A percentile compares a stretch with the other conserved stretches of the same genome.
phyloP scores from a whole-genome alignment of 805 yeast species.

The Myxozyma neotropica region DNA sequence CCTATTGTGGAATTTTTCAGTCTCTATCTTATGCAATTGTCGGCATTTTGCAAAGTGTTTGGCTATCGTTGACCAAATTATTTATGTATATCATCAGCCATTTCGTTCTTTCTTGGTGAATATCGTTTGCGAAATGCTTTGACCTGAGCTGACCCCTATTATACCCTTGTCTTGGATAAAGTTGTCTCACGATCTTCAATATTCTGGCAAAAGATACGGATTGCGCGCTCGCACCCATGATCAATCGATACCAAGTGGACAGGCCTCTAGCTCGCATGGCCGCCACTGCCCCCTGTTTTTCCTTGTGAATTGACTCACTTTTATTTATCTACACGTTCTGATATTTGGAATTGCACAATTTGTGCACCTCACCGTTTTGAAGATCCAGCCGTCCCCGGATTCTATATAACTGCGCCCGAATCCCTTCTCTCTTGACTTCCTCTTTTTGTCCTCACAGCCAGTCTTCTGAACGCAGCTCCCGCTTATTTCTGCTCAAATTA shows the following conservation, averaged over 20 bases:
- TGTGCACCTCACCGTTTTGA: background rate
- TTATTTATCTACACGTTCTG: background rate
- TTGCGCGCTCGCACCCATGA: background rate
- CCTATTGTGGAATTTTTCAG: too few species aligned
- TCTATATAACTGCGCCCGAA: background rate
- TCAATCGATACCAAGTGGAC: background rate
- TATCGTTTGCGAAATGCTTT: background rate
- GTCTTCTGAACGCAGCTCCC: background rate
- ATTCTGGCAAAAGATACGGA: background rate
- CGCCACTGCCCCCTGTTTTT: slow-evolving; percentile 4
- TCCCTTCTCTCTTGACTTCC: background rate
- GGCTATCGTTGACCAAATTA: too few species aligned
- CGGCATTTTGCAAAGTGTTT: too few species aligned
- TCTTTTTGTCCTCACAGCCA: background rate
- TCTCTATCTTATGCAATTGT: too few species aligned
- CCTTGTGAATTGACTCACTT: background rate
- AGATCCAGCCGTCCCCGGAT: background rate
- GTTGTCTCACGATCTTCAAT: background rate
- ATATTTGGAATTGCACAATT: background rate
- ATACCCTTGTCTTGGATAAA: background rate
- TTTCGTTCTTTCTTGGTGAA: too few species aligned
- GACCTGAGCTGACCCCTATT: background rate
- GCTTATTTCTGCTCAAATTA: background rate
- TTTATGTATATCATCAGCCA: too few species aligned
- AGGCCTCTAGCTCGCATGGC: slow-evolving; percentile 9